These are phyloP conservation scores for Eutypella sp. DNA, from an alignment of 2,329 filamentous ascomycete genomes.

Conservation along the genomic window DNA sequence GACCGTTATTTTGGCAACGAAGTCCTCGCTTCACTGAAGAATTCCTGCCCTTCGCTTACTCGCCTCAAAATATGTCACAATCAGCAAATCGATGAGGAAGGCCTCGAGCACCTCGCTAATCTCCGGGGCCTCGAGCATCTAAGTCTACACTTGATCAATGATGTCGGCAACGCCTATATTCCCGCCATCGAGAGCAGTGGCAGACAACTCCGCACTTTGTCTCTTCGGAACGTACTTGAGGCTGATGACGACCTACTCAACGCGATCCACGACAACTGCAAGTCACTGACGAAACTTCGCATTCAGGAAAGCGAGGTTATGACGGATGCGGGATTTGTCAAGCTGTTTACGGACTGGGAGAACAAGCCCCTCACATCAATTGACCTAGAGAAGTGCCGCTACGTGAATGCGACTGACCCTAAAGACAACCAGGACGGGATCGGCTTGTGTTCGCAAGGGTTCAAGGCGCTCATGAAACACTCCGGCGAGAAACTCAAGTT, in stretches of 20 bases:
- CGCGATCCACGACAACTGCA: constrained; percentile 66
- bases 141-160: constrained; percentile 61
- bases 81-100: constrained; percentile 62
- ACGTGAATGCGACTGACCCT: constrained; percentile 67
- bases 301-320: constrained; percentile 72
- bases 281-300: constrained; percentile 67
- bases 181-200: constrained; percentile 60
- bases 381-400: constrained; percentile 73
- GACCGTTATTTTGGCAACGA: constrained; percentile 77
- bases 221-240: constrained; percentile 62
- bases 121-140: constrained; percentile 67
- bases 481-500: constrained; percentile 62
- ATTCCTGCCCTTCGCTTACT: constrained; percentile 61
- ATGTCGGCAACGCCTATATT: constrained; percentile 54
- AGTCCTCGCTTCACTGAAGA: constrained; percentile 56
- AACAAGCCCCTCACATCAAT: constrained; percentile 67
- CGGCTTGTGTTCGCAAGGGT: constrained; percentile 71
- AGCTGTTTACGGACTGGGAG: constrained; percentile 70
- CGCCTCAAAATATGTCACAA: constrained; percentile 80
- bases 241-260: constrained; percentile 66
- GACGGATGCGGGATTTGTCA: constrained; percentile 68
- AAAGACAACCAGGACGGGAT: constrained; percentile 60
- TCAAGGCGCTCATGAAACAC: constrained; percentile 78
- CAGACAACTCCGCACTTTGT: constrained; percentile 66
- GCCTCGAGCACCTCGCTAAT: constrained; percentile 59